Evolutionary conservation across 805 yeast species (phyloP).

Genomic region (Metschnikowia anglica): DNA sequence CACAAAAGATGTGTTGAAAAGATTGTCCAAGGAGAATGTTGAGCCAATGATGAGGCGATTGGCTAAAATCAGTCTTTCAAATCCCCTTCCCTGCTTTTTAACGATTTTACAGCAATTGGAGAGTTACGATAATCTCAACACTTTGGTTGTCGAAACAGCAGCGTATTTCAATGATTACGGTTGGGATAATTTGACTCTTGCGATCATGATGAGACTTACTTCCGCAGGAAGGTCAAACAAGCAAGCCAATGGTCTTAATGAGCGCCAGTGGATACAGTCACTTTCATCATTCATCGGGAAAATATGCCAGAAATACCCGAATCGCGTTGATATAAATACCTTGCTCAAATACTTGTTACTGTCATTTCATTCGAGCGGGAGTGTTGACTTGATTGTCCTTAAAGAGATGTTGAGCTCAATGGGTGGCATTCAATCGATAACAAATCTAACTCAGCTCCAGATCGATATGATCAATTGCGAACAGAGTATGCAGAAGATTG

Average conservation of each 20-base stretch:
- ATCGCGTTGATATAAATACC: constrained; percentile 58
- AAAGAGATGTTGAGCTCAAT: constrained; percentile 65
- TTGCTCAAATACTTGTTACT: constrained; percentile 59
- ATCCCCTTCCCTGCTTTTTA: constrained; percentile 75
- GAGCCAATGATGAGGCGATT: constrained; percentile 68
- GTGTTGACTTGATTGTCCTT: constrained; percentile 60
- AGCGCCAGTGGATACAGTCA: constrained; percentile 83
- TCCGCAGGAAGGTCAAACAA: constrained; percentile 59
- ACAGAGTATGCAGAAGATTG: constrained; percentile 51
- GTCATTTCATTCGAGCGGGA: constrained; percentile 59
- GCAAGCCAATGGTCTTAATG: constrained; percentile 78
- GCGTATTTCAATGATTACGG: constrained; percentile 70
- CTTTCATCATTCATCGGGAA: constrained; percentile 77
- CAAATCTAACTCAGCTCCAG: constrained; percentile 66
- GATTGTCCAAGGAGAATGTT: constrained; percentile 79
- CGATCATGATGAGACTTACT: constrained; percentile 67
- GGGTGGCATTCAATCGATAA: constrained; percentile 74
- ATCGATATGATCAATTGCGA: constrained; percentile 67
- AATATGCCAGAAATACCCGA: constrained; percentile 53
- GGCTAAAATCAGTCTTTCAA: constrained; percentile 67
- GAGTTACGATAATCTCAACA: constrained; percentile 84
- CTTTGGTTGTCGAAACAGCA: constrained; percentile 73
- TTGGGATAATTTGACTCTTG: constrained; percentile 82
- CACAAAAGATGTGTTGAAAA: constrained; percentile 73
- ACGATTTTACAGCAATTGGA: constrained; percentile 80